Evolutionary conservation across 1,284 basidiomycete genomes (phyloP), one percentile per base, ranked within the genome.

Genomic region (Rhodotorula sp.): DNA sequence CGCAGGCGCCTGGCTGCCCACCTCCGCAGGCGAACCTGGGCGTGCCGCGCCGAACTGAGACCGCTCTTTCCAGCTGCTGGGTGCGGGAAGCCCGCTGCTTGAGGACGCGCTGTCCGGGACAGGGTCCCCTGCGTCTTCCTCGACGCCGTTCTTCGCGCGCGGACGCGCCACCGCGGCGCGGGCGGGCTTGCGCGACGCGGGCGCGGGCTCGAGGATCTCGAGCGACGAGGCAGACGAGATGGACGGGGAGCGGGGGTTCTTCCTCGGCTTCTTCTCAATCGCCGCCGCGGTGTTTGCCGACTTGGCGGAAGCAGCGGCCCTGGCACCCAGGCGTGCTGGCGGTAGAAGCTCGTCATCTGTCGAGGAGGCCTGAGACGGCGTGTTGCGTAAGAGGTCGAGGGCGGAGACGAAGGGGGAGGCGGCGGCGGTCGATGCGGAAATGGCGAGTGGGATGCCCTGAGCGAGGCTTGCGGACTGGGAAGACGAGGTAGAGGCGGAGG

Each of bases 11-110:
- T 54, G n/a, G 46, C 53, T 34, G 36, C 27, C 17, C 34, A 1
- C 54, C 19, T 63, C 50, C 13, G 12, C 12, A 25, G 37, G 27
- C 22, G 37, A 27, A 17, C 39, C n/a, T 29, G 15, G 3, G 39
- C 17, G 29, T n/a, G 10, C 46, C 44, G 55, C 9, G 46, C 67
- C 58, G 64, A 55, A 67, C 41, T 44, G 58, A 48, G 60, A 59
- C 19, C 51, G 62, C 55, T 34, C 62, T 25, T 37, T 69, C 60
- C 32, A 44, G n/a, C 34, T 53, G 34, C 22, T 44, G 13, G 61
- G 50, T 36, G 53, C 22, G 25, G 59, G 61, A 32, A 60, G 65
- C 32, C 13, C 44, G 32, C 25, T 34, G 34, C 15, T 51, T 36
- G 55, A 29, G 27, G 64, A 62, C 59, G 64, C 50, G 8, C 22